Evolutionary conservation across 176 grass and related monocot species (phyloP), one percentile per base, ranked within the genome.

Genomic region (Pontederia crassipes): DNA sequence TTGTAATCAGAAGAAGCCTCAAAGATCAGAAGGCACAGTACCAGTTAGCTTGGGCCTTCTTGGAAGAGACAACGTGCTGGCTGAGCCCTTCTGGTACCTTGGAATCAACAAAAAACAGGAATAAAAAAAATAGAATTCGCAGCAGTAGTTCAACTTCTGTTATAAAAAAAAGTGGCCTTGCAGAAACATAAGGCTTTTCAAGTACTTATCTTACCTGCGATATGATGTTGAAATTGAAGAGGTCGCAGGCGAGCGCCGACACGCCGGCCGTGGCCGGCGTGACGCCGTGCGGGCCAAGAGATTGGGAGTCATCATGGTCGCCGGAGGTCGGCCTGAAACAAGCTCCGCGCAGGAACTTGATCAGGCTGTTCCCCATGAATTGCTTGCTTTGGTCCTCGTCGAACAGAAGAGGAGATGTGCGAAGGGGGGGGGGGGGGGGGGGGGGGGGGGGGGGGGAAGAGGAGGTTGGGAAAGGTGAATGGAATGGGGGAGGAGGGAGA

Each of bases 11-110:
- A 40, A 40, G 32, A 40, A 40, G 32, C 32, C 32, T 40, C 32
- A 40, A 40, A 7, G 32, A 40, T 40, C 32, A 40, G 32, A 40
- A 40, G 6, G 32, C 32, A 7, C 32, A 40, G 26, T 85, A 89
- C 93, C 93, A 98, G 35, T 98, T 98, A 50, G 81, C 79, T 67
- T 92, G 93, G 53, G 93, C 82, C 72, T 81, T 92, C 77, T 88
- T 82, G 50, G 93, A 92, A 48, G 93, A 88, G 64, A 82, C 84
- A 0, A 98, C 93, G 57, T 86, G 79, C 52, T 81, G 73, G 70
- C 64, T 75, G 3, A 98, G 74, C 63, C 69, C 84, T 2, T 89
- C 87, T 0, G 93, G 93, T 10, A 98, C 81, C 86, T 95, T 59
- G 55, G 16, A 58, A 52, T 29, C 14, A 32, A 45, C 45, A 64